Evolutionary conservation across 2,329 filamentous ascomycete species (phyloP).

Genomic region (Penicillium sp.): DNA sequence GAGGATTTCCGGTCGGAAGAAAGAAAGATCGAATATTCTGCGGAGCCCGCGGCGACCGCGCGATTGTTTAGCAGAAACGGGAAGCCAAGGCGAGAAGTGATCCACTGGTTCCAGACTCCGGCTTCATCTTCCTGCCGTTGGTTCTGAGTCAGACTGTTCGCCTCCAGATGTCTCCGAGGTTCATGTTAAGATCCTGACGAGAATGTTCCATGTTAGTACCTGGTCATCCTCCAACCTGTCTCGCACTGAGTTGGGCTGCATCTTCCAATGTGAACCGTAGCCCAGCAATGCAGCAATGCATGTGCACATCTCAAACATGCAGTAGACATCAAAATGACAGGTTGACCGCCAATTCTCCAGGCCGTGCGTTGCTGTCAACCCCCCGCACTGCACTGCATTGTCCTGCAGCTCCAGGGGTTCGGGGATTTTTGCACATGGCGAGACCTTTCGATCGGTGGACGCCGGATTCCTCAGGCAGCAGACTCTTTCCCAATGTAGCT

Average conservation of each 20-base stretch:
- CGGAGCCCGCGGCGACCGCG: conserved; percentile 17
- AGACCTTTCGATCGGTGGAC: neutral
- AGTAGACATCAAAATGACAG: neutral
- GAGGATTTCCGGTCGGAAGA: neutral
- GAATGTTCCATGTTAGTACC: neutral
- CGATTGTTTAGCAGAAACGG: conserved; percentile 16
- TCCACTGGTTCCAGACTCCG: neutral
- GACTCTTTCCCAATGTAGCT: neutral
- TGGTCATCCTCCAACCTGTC: too few species aligned
- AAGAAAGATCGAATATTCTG: neutral
- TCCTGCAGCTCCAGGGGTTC: neutral
- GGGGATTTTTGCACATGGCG: neutral
- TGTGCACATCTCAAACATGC: neutral
- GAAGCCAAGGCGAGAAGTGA: conserved; percentile 26
- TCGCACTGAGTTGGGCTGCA: too few species aligned
- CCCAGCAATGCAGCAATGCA: too few species aligned
- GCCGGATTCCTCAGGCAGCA: neutral
- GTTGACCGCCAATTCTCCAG: neutral
- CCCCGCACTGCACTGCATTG: neutral
- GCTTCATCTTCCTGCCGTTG: too few species aligned
- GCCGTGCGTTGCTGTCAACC: neutral
- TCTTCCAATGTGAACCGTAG: too few species aligned
- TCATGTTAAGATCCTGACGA: neutral
- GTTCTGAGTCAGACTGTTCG: neutral
- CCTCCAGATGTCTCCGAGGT: neutral